Evolutionary conservation across 2,329 filamentous ascomycete species (phyloP).

Genomic region (Leptographium wingfieldii): DNA sequence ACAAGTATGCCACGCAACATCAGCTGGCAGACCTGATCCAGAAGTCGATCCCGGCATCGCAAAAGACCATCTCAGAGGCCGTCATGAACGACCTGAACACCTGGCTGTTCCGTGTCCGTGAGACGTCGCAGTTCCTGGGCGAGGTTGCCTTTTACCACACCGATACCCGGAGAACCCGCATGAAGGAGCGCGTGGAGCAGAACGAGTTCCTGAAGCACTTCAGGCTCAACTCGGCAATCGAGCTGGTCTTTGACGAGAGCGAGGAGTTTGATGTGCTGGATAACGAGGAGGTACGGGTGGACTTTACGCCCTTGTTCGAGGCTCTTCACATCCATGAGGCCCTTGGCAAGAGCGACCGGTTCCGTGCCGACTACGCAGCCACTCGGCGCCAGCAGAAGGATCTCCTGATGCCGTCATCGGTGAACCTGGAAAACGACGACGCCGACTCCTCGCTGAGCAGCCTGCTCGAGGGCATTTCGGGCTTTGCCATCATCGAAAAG

Average conservation of each 20-base stretch:
- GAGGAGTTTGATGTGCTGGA: conserved; percentile 93
- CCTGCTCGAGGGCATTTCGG: conserved; percentile 82
- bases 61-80: conserved; percentile 85
- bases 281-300: conserved; percentile 88
- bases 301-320: conserved; percentile 90
- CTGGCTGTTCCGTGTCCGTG: conserved; percentile 88
- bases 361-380: conserved; percentile 80
- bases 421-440: conserved; percentile 72
- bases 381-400: conserved; percentile 89
- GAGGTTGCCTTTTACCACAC: conserved; percentile 97
- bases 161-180: conserved; percentile 68
- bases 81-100: conserved; percentile 96
- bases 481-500: conserved; percentile 92
- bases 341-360: conserved; percentile 81
- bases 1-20: conserved; percentile 85
- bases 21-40: conserved; percentile 93
- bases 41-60: conserved; percentile 83
- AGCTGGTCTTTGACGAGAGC: conserved; percentile 86
- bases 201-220: conserved; percentile 68
- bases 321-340: conserved; percentile 94
- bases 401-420: conserved; percentile 61
- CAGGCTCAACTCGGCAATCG: conserved; percentile 89
- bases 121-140: conserved; percentile 89
- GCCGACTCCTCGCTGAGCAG: conserved; percentile 80
- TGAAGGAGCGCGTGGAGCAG: conserved; percentile 68